Base-by-base conservation (phyloP, 768 basidiomycete genomes). In the Dacryopinax primogenitus region DNA sequence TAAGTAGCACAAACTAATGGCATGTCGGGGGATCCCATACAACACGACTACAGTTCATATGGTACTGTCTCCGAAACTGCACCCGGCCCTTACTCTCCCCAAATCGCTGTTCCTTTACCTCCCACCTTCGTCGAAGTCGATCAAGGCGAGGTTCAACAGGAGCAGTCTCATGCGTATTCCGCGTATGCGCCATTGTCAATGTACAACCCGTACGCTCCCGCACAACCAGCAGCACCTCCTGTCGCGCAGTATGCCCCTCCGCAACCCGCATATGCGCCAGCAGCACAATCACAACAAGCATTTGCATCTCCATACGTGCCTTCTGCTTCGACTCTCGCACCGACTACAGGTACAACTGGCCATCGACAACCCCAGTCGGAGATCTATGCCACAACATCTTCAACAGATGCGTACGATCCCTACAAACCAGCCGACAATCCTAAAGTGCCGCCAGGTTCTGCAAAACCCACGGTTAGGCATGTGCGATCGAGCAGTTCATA, bases 191-290 rank as follows among this genome's bases (percentile, higher is more conserved):
- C 65, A 18, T 16, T 26, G n/a, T 58, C 64, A 13, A 33, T 51
- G 11, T 33, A 61, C 18, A 51, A 64, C 37, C 63, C 63, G 34
- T 64, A 64, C 23, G 39, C 63, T 3, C 63, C 44, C 23, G 66
- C 66, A 35, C 72, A 70, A 36, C 62, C 72, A 7, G 37, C 69
- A 12, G 74, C 74, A 67, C 72, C 70, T 18, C 23, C 69, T 45
- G 68, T 68, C 67, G 62, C 67, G 70, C 37, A 70, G 75, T 58
- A 44, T 23, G 41, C 41, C 41, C 41, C 41, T 6, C 41, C 41
- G 4, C 41, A 44, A 32, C 32, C 45, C 11, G 32, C 64, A 15
- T 33, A 61, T 15, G 47, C 51, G 15, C 51, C 51, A 7, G 51
- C 51, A 28, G 51, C 51, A 58, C 51, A 23, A 4, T 58, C 51